Conservation (phyloP, 345 rosid genomes). For the Carallia pectinifolia region DNA sequence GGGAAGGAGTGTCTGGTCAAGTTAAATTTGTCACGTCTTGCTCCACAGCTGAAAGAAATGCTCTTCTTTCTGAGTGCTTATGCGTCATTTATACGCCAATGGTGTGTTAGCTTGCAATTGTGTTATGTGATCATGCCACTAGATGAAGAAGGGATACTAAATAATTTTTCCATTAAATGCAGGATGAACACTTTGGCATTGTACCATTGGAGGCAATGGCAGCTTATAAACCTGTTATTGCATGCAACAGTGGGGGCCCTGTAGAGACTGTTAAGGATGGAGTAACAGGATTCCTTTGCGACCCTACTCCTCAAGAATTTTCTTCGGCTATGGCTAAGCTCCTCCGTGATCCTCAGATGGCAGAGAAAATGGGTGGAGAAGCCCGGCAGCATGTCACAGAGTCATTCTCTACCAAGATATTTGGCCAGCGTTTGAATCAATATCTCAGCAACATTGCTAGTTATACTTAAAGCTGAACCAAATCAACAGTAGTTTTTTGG, state of each 20-base stretch:
- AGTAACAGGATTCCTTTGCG: slow-evolving; percentile 81
- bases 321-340: slow-evolving; percentile 69
- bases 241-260: slow-evolving; percentile 95
- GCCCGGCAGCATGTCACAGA: slow-evolving; percentile 58
- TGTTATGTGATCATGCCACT: no score
- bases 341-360: slow-evolving; percentile 53
- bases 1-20: slow-evolving; percentile 52
- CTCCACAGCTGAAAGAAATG: slow-evolving; percentile 81
- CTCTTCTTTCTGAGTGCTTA: slow-evolving; percentile 70
- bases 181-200: slow-evolving; percentile 96
- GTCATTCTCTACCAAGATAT: slow-evolving; percentile 61
- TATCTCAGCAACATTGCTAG: slow-evolving; percentile 42
- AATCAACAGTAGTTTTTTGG: no score
- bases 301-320: slow-evolving; percentile 61
- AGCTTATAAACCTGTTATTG: slow-evolving; percentile 80
- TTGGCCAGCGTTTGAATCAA: slow-evolving; percentile 71
- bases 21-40: slow-evolving; percentile 75
- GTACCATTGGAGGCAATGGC: slow-evolving; percentile 99
- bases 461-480: no score
- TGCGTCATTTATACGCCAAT: slow-evolving; percentile 82
- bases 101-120: slow-evolving; percentile 33
- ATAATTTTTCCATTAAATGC: slow-evolving; percentile 10
- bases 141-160: no score
- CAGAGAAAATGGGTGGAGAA: slow-evolving; percentile 60
- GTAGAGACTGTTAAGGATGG: slow-evolving; percentile 70